These are phyloP conservation scores for Podaxis sp. DNA, from an alignment of 768 basidiomycete genomes.

Conservation along the genomic window DNA sequence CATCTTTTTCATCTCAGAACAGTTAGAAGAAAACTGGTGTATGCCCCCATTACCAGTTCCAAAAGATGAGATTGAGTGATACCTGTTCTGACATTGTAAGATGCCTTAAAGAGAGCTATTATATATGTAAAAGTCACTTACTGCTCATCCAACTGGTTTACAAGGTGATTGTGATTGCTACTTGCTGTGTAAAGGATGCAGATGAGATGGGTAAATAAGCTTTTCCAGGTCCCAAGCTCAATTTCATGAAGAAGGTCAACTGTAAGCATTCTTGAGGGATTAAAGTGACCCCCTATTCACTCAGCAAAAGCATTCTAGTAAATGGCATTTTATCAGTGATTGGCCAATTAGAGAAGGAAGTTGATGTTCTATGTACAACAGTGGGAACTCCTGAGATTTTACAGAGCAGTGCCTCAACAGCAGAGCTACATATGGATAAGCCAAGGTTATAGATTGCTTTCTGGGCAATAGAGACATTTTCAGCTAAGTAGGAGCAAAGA, in stretches of 20 bases:
- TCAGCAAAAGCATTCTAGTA: background rate
- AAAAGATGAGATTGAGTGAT: background rate
- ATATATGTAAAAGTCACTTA: background rate
- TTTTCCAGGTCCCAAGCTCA: constrained; percentile 36
- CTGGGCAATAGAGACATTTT: too few species aligned
- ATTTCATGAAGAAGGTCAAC: constrained; percentile 37
- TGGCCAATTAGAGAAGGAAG: background rate
- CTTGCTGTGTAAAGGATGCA: background rate
- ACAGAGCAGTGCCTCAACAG: too few species aligned
- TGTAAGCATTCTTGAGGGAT: constrained; percentile 26
- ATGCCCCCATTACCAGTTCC: constrained; percentile 23
- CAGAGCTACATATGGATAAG: too few species aligned
- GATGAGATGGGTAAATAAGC: constrained; percentile 13
- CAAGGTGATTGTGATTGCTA: background rate
- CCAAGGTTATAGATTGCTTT: too few species aligned
- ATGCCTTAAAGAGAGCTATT: background rate
- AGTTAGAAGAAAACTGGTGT: constrained; percentile 27
- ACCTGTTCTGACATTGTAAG: too few species aligned
- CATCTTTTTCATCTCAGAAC: constrained; percentile 30
- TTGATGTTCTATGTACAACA: background rate
- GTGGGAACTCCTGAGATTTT: too few species aligned
- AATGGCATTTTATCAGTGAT: background rate
- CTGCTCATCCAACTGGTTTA: background rate
- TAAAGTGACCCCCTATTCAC: constrained; percentile 19
- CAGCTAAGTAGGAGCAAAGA: too few species aligned